Evolutionary conservation across 176 grass and related monocot species (phyloP).

Genomic region (Carex kokanica): DNA sequence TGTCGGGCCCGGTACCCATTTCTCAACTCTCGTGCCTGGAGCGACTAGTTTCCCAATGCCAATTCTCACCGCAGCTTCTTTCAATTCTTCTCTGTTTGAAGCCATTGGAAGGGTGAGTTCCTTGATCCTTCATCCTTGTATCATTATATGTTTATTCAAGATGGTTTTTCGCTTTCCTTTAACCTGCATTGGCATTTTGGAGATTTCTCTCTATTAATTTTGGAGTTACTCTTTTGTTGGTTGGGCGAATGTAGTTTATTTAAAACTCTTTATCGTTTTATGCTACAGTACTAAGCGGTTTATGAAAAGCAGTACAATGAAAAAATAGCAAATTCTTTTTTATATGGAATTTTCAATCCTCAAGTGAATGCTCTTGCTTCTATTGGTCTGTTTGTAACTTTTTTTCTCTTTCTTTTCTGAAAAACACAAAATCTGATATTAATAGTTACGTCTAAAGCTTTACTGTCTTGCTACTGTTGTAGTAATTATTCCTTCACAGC

Average conservation of each 20-base stretch:
- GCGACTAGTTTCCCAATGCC: slow-evolving; percentile 98
- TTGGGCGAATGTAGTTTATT: not conserved
- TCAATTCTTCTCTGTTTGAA: slow-evolving; percentile 83
- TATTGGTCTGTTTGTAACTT: slow-evolving; percentile 20
- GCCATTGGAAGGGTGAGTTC: slow-evolving; percentile 69
- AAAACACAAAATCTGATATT: not conserved
- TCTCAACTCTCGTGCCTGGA: slow-evolving; percentile 61
- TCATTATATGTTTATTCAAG: slow-evolving; percentile 3
- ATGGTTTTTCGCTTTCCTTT: not conserved
- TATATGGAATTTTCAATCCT: not conserved
- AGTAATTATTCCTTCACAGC: slow-evolving; percentile 3
- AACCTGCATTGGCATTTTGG: slow-evolving; percentile 7
- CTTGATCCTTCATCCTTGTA: not conserved
- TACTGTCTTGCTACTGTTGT: slow-evolving; percentile 10
- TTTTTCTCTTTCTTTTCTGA: not conserved
- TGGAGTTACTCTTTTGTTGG: not conserved
- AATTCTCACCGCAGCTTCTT: slow-evolving; percentile 77
- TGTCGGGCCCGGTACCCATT: slow-evolving; percentile 64
- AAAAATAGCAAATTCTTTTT: not conserved
- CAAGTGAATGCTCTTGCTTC: not conserved
- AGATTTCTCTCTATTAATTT: not conserved
- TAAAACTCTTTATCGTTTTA: not conserved
- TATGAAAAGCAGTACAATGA: not conserved
- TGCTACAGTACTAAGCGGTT: not conserved
- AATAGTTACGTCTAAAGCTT: not conserved